Percentiles rank a stretch among this genome's conserved stretches.
Evolutionary conservation across 371 early-diverging fungal genomes (phyloP).

Genomic region (Mortierella sp.): DNA sequence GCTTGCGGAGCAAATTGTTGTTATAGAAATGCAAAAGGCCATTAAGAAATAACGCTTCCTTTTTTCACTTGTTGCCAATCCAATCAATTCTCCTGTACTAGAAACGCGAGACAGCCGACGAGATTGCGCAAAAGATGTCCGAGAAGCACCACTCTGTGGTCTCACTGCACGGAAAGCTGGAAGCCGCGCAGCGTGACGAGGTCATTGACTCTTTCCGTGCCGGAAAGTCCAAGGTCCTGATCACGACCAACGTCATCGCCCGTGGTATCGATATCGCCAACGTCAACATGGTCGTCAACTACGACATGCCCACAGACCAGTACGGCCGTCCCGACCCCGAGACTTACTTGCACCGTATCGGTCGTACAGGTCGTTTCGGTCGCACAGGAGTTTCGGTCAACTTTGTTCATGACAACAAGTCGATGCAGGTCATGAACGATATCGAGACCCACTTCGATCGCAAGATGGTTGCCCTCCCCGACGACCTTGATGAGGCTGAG

Average conservation of each 20-base stretch:
- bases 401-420: conserved; percentile 88
- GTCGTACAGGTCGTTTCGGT: conserved; percentile 99
- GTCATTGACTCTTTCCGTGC: conserved; percentile 95
- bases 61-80: background rate
- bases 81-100: conserved; percentile 20
- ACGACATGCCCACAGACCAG: conserved; percentile 89
- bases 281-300: conserved; percentile 98
- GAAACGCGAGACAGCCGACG: conserved; percentile 88
- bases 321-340: conserved; percentile 82
- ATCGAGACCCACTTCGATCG: conserved; percentile 85
- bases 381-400: conserved; percentile 97
- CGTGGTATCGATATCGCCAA: conserved; percentile 98
- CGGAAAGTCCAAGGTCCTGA: conserved; percentile 94
- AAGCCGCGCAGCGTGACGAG: conserved; percentile 86
- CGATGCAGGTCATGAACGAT: conserved; percentile 77
- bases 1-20: background rate
- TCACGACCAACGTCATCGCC: conserved; percentile 97
- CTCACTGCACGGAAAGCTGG: conserved; percentile 91
- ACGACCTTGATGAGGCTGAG: conserved; percentile 84
- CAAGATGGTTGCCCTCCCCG: conserved; percentile 81
- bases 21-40: background rate
- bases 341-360: conserved; percentile 99
- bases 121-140: conserved; percentile 81
- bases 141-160: conserved; percentile 88
- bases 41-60: background rate